These are phyloP conservation scores for Ormosia semicastrata DNA, from an alignment of 306 rosid genomes.

Conservation along the genomic window DNA sequence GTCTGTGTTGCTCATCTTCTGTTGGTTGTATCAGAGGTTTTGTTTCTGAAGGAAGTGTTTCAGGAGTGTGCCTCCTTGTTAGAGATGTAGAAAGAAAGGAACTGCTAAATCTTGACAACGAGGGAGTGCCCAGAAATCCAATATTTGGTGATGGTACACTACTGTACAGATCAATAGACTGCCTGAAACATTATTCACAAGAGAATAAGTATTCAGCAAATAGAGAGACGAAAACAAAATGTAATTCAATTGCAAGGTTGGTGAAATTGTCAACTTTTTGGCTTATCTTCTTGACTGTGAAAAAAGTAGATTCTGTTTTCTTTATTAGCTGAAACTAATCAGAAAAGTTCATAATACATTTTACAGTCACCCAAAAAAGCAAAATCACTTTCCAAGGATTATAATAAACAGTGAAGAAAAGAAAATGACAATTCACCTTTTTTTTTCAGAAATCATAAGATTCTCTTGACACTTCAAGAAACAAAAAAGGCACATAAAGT, in stretches of 20 bases:
- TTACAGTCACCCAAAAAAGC: constrained; percentile 1
- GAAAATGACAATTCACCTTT: not conserved
- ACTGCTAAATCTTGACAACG: constrained; percentile 83
- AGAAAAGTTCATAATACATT: not conserved
- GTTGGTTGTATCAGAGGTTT: constrained; percentile 55
- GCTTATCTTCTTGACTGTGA: not conserved
- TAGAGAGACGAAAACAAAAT: not conserved
- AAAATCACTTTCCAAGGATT: constrained; percentile 17
- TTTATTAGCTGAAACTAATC: not conserved
- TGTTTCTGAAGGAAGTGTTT: constrained; percentile 52
- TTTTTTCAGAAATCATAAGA: not conserved
- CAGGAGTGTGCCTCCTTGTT: constrained; percentile 96
- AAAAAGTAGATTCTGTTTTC: not conserved
- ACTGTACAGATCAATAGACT: constrained; percentile 89
- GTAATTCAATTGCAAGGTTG: not conserved
- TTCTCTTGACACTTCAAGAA: constrained; percentile 3
- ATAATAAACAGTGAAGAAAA: not conserved
- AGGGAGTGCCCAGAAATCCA: constrained; percentile 81
- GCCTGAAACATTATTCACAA: constrained; percentile 57
- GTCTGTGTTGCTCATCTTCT: constrained; percentile 57
- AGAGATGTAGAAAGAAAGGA: constrained; percentile 86
- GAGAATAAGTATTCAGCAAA: constrained; percentile 7
- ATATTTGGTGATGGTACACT: constrained; percentile 88
- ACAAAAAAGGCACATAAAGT: not conserved
- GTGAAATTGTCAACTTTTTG: constrained; percentile 10